Evolutionary conservation across 2,329 filamentous ascomycete genomes (phyloP), one percentile per base, ranked within the genome.

Genomic region (Colletotrichum gigasporum): DNA sequence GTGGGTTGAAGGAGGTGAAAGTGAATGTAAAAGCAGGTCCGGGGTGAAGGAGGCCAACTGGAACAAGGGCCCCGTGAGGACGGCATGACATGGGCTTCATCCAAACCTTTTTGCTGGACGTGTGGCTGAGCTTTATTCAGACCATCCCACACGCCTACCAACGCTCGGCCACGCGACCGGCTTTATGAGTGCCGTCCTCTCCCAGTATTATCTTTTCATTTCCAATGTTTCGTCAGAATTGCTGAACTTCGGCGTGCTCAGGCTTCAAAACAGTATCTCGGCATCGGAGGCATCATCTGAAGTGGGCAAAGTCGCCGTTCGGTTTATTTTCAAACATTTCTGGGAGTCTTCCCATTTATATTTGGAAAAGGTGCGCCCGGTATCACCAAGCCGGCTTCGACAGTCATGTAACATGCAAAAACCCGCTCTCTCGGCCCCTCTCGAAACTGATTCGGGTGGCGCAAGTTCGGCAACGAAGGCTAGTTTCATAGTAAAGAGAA

Each of bases 51-150:
- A 50, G 55, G 30, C 61, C 34, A 50, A 50, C 48, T 62, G 62
- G 50, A 42, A 65, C 62, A 65, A 62, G 57, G 62, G 35, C 62
- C 62, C 42, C 44, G 50, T 44, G 57, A 55, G 62, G 37, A 20
- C 34, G 44, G n/a, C 48, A 50, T 54, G 56, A 65, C 50, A 65
- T 62, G 54, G 55, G 57, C 62, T 65, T 65, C 62, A 62, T 65
- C 62, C 62, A 56, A 65, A 47, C 41, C n/a, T 65, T 55, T 61
- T 44, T 30, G 9, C 11, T 30, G 30, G 48, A 62, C 56, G 56
- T 55, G 62, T 65, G 62, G 62, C 62, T 55, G 22, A 62, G 62
- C 56, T 65, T 62, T 55, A 34, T 62, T 26, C 48, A 50, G 35
- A 50, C 48, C 32, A 39, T 53, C 32, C 18, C 47, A 39, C 47